Percentiles rank a stretch among this genome's conserved stretches.
These are phyloP conservation scores for Tetracladium marchalianum DNA, from an alignment of 495 filamentous ascomycete genomes.

Conservation along the genomic window DNA sequence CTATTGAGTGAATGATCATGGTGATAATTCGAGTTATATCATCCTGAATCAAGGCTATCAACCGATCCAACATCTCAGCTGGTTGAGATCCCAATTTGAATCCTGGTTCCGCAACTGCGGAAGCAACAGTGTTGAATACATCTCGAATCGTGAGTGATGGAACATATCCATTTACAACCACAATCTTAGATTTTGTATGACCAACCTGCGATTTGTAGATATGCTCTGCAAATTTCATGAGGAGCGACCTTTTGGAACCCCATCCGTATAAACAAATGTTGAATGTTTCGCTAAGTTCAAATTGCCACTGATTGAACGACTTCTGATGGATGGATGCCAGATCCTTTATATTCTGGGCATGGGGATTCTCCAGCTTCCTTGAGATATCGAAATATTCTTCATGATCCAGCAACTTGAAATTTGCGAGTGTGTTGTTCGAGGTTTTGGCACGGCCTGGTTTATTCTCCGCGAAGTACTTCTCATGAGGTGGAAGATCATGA, in stretches of 20 bases:
- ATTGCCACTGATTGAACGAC: slow-evolving; percentile 84
- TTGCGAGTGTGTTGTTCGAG: slow-evolving; percentile 74
- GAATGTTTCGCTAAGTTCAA: slow-evolving; percentile 83
- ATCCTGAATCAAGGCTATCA: slow-evolving; percentile 48
- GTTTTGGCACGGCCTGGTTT: slow-evolving; percentile 70
- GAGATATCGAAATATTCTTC: slow-evolving; percentile 80
- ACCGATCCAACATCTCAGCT: slow-evolving; percentile 52
- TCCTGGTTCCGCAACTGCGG: slow-evolving; percentile 50
- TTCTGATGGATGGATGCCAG: slow-evolving; percentile 66
- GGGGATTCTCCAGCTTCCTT: slow-evolving; percentile 57
- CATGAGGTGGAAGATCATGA: slow-evolving; percentile 69
- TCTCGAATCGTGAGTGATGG: slow-evolving; percentile 66
- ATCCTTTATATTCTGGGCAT: slow-evolving; percentile 57
- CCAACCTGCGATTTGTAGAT: slow-evolving; percentile 33
- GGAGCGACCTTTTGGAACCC: slow-evolving; percentile 72
- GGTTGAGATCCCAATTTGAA: slow-evolving; percentile 34
- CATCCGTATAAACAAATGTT: slow-evolving; percentile 89
- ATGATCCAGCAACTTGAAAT: slow-evolving; percentile 68
- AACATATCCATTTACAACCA: slow-evolving; percentile 84
- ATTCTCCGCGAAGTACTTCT: slow-evolving; percentile 91
- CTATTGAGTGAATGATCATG: slow-evolving; percentile 77
- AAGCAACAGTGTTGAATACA: slow-evolving; percentile 62
- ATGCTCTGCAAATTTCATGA: slow-evolving; percentile 69
- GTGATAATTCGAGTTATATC: slow-evolving; percentile 41
- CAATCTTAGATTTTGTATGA: slow-evolving; percentile 44